These are phyloP conservation scores for Scenedesmus sp. DNA, from an alignment of 163 green algal species.

Conservation along the genomic window DNA sequence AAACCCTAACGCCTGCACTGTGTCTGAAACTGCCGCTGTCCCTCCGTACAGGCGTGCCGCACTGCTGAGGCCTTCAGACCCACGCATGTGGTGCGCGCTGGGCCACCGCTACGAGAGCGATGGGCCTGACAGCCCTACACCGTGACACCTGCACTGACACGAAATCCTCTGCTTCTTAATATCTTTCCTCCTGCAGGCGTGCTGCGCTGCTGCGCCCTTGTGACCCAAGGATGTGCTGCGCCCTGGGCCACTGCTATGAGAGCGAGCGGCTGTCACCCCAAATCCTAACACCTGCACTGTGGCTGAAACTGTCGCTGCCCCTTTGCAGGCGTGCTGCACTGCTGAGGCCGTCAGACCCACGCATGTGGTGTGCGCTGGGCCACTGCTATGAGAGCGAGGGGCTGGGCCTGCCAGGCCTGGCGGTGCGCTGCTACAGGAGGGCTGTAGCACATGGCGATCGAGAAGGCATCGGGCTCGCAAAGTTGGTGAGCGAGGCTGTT, in stretches of 20 bases:
- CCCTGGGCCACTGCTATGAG: not conserved
- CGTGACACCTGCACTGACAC: no score
- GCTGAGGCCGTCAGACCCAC: slow-evolving; percentile 84
- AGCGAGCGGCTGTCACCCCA: not conserved
- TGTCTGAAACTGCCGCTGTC: no score
- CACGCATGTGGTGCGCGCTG: slow-evolving; percentile 94
- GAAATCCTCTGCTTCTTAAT: no score
- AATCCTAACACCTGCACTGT: not conserved
- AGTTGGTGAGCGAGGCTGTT: slow-evolving; percentile 27
- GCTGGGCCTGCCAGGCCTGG: slow-evolving; percentile 74
- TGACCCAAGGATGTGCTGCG: not conserved
- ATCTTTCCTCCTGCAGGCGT: slow-evolving; percentile 44
- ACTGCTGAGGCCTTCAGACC: slow-evolving; percentile 83
- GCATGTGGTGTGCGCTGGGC: slow-evolving; percentile 94
- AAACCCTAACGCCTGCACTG: not conserved
- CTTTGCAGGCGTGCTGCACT: slow-evolving; percentile 69
- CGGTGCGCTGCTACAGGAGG: slow-evolving; percentile 87
- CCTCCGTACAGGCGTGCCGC: slow-evolving; percentile 56
- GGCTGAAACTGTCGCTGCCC: no score
- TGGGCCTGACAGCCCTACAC: slow-evolving; percentile 69
- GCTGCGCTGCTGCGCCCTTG: slow-evolving; percentile 57
- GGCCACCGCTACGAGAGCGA: slow-evolving; percentile 86
- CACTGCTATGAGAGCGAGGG: slow-evolving; percentile 85
- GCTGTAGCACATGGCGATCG: slow-evolving; percentile 83
- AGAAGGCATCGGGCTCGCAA: slow-evolving; percentile 65